These are phyloP conservation scores for Phytophthora sp. DNA, from an alignment of 352 stramenopile genomes.

Conservation along the genomic window DNA sequence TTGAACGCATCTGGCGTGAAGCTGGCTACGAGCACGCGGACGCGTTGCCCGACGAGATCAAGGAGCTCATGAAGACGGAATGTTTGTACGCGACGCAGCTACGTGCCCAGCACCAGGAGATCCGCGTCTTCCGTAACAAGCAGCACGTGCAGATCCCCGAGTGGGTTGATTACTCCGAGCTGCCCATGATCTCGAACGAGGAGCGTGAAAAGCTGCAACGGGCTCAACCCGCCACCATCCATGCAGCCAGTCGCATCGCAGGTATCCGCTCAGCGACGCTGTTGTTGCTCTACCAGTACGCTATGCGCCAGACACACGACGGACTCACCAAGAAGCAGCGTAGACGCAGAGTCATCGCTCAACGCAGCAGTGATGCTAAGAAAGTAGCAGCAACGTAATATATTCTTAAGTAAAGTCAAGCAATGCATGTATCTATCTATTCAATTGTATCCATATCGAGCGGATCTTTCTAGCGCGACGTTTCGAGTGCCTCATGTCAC, in stretches of 20 bases:
- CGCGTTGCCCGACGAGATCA: slow-evolving; percentile 48
- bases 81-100: slow-evolving; percentile 96
- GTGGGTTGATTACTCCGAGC: slow-evolving; percentile 91
- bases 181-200: slow-evolving; percentile 97
- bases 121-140: slow-evolving; percentile 94
- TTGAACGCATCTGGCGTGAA: slow-evolving; percentile 65
- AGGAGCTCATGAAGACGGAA: slow-evolving; percentile 79
- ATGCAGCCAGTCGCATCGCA: slow-evolving; percentile 95
- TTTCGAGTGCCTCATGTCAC: slow-evolving; percentile 20
- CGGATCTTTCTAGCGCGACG: slow-evolving; percentile 24
- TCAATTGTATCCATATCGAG: slow-evolving; percentile 20
- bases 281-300: slow-evolving; percentile 77
- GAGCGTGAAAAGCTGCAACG: slow-evolving; percentile 93
- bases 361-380: slow-evolving; percentile 15
- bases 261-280: slow-evolving; percentile 84
- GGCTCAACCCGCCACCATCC: slow-evolving; percentile 92
- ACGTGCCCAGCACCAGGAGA: slow-evolving; percentile 94
- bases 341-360: slow-evolving; percentile 29
- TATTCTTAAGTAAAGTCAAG: slow-evolving; percentile 5
- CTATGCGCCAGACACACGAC: slow-evolving; percentile 50
- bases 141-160: slow-evolving; percentile 94
- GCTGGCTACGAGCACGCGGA: slow-evolving; percentile 57
- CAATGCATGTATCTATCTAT: slow-evolving; percentile 29
- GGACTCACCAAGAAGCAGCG: slow-evolving; percentile 38
- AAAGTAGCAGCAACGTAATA: slow-evolving; percentile 20